These are phyloP conservation scores for Boletus barrowsii DNA, from an alignment of 768 basidiomycete species.

Conservation along the genomic window DNA sequence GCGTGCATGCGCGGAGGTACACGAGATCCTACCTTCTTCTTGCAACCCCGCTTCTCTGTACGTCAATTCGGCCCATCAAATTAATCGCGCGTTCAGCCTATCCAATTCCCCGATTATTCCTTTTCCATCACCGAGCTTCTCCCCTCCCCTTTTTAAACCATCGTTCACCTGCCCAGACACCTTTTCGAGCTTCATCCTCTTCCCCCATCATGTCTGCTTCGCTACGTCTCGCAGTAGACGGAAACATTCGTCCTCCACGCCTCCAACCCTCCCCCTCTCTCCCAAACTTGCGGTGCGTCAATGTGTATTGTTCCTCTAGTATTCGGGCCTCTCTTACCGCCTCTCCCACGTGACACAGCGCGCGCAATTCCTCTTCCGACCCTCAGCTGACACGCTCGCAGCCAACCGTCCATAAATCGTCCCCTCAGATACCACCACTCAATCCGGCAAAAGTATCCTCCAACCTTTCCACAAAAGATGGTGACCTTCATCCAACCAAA, in stretches of 20 bases:
- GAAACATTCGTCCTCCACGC: constrained; percentile 40
- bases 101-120: constrained; percentile 31
- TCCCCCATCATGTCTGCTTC: constrained; percentile 28
- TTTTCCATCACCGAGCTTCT: constrained; percentile 34
- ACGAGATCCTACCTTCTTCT: constrained; percentile 23
- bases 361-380: constrained; percentile 23
- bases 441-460: constrained; percentile 11
- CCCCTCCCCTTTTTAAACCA: constrained; percentile 32
- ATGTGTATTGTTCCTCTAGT: not conserved
- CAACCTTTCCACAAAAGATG: constrained; percentile 12
- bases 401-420: constrained; percentile 16
- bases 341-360: constrained; percentile 22
- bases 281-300: constrained; percentile 61
- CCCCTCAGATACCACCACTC: constrained; percentile 18
- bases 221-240: constrained; percentile 21
- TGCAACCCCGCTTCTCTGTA: constrained; percentile 33
- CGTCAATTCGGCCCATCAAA: constrained; percentile 32
- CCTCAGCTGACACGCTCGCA: constrained; percentile 31
- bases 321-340: constrained; percentile 3
- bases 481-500: constrained; percentile 17
- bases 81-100: constrained; percentile 31
- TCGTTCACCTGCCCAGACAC: constrained; percentile 25
- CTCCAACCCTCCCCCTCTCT: constrained; percentile 66
- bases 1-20: constrained; percentile 23
- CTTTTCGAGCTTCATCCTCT: constrained; percentile 30